These are phyloP conservation scores for Leishmania amazonensis DNA, from an alignment of 208 protist genomes.

Conservation along the genomic window DNA sequence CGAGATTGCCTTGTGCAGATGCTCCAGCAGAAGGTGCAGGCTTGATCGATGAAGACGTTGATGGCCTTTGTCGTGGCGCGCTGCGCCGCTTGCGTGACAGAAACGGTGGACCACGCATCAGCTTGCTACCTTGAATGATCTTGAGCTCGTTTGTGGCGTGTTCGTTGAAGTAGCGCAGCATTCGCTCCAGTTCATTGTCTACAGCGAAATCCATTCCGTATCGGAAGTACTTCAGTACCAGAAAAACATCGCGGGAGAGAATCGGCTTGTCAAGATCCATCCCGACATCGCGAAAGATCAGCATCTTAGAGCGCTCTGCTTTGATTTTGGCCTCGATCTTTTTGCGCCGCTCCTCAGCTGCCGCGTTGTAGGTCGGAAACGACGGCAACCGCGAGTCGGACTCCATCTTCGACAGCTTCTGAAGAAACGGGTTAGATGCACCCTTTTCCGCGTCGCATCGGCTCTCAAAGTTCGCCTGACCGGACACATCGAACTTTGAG, in stretches of 20 bases:
- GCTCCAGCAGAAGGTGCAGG: neutral
- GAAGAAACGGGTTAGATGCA: constrained; percentile 52
- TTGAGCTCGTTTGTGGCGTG: constrained; percentile 88
- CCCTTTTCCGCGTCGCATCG: neutral
- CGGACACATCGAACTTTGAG: neutral
- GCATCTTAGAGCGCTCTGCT: constrained; percentile 69
- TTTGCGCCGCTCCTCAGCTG: constrained; percentile 38
- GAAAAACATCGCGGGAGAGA: constrained; percentile 85
- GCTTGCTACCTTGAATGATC: constrained; percentile 88
- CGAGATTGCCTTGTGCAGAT: neutral
- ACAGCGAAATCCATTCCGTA: constrained; percentile 88
- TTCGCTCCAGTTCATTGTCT: constrained; percentile 88
- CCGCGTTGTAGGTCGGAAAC: constrained; percentile 58
- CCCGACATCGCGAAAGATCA: constrained; percentile 87
- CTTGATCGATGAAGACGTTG: neutral
- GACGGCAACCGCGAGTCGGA: constrained; percentile 39
- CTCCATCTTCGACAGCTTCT: constrained; percentile 68
- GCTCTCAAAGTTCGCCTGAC: neutral
- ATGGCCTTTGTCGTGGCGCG: neutral
- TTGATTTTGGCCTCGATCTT: constrained; percentile 68
- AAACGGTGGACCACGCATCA: constrained; percentile 80
- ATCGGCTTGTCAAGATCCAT: constrained; percentile 92
- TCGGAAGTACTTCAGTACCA: constrained; percentile 88
- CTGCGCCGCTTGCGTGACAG: constrained; percentile 51
- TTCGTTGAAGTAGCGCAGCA: constrained; percentile 91